Base-by-base conservation (phyloP, 208 protist genomes). In the Acanthamoeba sp. region DNA sequence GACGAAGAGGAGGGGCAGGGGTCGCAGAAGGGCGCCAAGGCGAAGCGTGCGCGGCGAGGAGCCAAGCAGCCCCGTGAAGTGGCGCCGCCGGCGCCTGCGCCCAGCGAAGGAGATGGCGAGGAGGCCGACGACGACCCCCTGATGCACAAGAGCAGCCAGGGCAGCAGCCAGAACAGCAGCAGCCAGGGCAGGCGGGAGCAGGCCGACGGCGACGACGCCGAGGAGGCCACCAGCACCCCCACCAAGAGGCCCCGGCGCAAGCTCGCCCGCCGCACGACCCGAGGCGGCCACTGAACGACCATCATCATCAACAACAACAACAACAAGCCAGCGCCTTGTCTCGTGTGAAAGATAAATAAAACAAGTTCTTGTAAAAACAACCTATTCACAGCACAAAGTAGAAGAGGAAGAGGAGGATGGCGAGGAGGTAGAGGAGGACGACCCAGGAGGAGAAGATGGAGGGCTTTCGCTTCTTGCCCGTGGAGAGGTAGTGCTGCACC, bases 371-470 rank as follows among this genome's bases (percentile, higher is more conserved):
- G 64, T 32, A 48, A 48, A 48, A 48, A 48, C 3, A 48, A 10
- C 20, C 22, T 73, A 66, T n/a, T 50, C 24, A 82, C 73, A 71
- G 10, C 2, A 71, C 64, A 38, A 71, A 71, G 40, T 50, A 42
- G 14, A 82, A 14, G 20, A 82, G 16, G 20, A 82, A 18, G 24
- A 82, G 38, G 73, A 82, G 38, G 42, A 52, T 16, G n/a, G 38
- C 14, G 18, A 82, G 38, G 20, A 82, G 38, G 40, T 50, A 82
- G 73, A 82, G 73, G 38, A 82, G 73, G 24, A 50, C 40, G 27
- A 82, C 73, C 73, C 73, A 82, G 20, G 73, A 82, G 73, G 73
- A 82, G 18, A 82, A 82, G 73, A 82, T 14, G 32, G 38, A 52
- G 20, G 73, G 73, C 38, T 82, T 82, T 27, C 64, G 64, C 42